A percentile compares a stretch with the other conserved stretches of the same genome.
These are phyloP conservation scores for Coemansia aciculifera DNA, from an alignment of 192 early-diverging fungal species.

Conservation along the genomic window DNA sequence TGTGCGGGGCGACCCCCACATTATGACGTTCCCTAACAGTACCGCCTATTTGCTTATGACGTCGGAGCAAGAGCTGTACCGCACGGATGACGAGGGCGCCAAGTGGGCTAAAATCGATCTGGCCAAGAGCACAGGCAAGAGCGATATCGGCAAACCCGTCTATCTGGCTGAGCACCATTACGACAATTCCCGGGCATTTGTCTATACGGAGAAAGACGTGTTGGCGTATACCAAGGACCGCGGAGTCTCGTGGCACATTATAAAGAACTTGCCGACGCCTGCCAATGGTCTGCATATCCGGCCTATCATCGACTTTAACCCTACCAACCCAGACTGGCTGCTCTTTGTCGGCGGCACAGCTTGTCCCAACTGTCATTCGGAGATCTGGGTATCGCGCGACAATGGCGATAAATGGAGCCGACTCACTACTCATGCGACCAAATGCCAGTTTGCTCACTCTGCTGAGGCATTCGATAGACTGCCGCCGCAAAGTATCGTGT, in stretches of 20 bases:
- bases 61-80: constrained; percentile 62
- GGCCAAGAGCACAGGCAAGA: constrained; percentile 36
- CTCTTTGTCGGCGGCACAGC: constrained; percentile 70
- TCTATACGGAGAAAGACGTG: constrained; percentile 55
- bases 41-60: constrained; percentile 66
- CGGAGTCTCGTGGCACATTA: constrained; percentile 55
- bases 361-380: constrained; percentile 64
- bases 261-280: constrained; percentile 54
- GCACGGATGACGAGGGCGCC: constrained; percentile 71
- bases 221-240: constrained; percentile 62
- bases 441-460: constrained; percentile 79
- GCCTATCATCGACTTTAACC: constrained; percentile 86
- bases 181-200: constrained; percentile 65
- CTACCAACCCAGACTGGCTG: constrained; percentile 83
- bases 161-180: constrained; percentile 73
- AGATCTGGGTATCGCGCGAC: constrained; percentile 70
- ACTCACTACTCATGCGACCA: constrained; percentile 79
- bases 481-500: constrained; percentile 72
- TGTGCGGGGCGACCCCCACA: constrained; percentile 55
- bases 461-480: constrained; percentile 59
- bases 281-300: constrained; percentile 69
- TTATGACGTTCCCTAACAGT: constrained; percentile 68
- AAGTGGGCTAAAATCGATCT: constrained; percentile 62
- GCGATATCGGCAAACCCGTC: constrained; percentile 33
- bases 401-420: constrained; percentile 71